These are phyloP conservation scores for Hordeum marinum DNA, from an alignment of 176 grass and related monocot species.

Conservation along the genomic window DNA sequence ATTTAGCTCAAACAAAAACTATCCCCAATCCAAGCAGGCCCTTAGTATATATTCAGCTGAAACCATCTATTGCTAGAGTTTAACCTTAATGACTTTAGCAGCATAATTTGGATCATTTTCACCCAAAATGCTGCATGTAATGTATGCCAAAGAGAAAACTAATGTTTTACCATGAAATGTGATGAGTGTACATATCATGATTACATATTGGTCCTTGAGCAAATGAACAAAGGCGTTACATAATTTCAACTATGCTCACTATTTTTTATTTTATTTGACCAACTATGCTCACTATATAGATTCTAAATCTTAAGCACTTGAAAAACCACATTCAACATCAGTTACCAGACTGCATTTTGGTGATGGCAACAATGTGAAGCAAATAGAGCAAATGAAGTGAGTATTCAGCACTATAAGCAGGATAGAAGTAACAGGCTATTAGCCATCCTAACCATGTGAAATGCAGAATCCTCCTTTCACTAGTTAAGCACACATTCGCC, in stretches of 20 bases:
- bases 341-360: background rate
- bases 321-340: conserved; percentile 1
- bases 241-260: background rate
- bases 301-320: background rate
- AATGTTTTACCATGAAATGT: background rate
- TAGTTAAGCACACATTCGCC: background rate
- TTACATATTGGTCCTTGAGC: background rate
- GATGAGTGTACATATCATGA: background rate
- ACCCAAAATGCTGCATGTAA: background rate
- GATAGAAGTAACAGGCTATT: background rate
- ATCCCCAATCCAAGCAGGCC: too few species aligned
- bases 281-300: background rate
- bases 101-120: background rate
- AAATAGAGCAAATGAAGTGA: background rate
- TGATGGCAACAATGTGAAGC: background rate
- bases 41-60: background rate
- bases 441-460: background rate
- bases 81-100: background rate
- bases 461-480: background rate
- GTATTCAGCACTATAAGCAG: background rate
- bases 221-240: background rate
- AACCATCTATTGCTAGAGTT: background rate
- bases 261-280: too few species aligned
- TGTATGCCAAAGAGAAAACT: background rate
- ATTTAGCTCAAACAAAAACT: too few species aligned